These are phyloP conservation scores for Medicago arabica DNA, from an alignment of 306 rosid species.

Conservation along the genomic window DNA sequence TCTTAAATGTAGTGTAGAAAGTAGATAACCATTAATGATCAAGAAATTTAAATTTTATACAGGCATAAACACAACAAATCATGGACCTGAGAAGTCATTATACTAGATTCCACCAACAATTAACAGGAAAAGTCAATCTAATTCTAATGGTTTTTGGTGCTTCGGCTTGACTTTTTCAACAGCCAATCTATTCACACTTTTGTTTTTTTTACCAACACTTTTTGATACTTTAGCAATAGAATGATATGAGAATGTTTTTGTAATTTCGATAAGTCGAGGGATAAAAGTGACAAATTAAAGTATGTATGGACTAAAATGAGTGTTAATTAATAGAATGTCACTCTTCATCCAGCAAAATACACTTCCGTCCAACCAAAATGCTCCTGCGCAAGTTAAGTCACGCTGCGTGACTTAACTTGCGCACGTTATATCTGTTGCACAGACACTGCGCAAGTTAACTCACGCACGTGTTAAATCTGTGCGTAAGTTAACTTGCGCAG, in stretches of 20 bases:
- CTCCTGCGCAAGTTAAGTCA: no score
- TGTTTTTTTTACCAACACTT: background rate
- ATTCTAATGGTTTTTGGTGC: background rate
- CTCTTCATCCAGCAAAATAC: no score
- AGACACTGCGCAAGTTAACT: no score
- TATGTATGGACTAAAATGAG: no score
- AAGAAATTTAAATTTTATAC: background rate
- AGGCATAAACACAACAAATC: background rate
- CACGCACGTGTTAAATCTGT: no score
- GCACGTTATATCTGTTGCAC: no score
- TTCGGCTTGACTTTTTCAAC: background rate
- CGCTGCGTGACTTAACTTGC: no score
- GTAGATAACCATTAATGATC: background rate
- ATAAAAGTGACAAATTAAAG: no score
- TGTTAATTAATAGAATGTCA: no score
- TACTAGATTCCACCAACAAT: constrained; percentile 6
- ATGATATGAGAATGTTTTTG: background rate
- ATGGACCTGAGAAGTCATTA: background rate
- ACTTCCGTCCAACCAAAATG: no score
- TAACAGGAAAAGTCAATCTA: background rate
- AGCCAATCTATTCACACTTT: constrained; percentile 3
- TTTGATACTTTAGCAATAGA: constrained; percentile 16
- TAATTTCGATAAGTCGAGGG: no score
- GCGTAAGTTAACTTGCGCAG: no score
- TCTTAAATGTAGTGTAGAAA: background rate